Evolutionary conservation across 192 early-diverging fungal genomes (phyloP), one percentile per base, ranked within the genome.

Genomic region (Podila epigama): DNA sequence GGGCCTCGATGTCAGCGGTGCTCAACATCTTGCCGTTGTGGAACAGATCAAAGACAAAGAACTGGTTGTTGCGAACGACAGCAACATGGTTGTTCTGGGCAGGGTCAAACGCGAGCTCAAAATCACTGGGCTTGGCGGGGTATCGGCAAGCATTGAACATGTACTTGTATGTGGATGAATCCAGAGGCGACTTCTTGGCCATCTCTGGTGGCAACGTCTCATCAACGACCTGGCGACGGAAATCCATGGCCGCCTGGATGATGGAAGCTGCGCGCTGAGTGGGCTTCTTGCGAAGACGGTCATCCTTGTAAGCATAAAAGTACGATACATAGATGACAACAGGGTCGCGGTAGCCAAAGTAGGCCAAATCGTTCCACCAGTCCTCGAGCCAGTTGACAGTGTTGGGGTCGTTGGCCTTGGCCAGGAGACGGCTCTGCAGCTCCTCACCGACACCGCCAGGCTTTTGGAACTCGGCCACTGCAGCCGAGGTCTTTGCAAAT

Each of bases 281-380:
- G 59, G 92, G 89, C 44, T 89, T 82, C 78, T 83, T 90, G 51
- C 94, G 88, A 51, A 89, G 69, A 78, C 86, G 89, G 79, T 97
- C 94, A 79, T 99, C 96, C 81, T 90, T 90, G 83, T 93, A 97
- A 51, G 89, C 86, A 83, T 92, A 99, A 71, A 98, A 99, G 89
- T 99, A 99, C 70, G 91, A 95, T 59, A 99, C 96, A 69, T 94
- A 93, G 71, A 97, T 86, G 40, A 95, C 93, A n/a, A 97, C 93
- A 13, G 96, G 94, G 70, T 99, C 97, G 60, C 96, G 90, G 86
- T 97, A 98, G 29, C 88, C 93, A 81, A 92, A 88, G 83, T 99
- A 99, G 62, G 95, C 94, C 53, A 92, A 86, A 58, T 96, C 95
- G 71, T 94, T 93, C 97, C 97, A 99, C 97, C 97, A 99, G 70